Base-by-base conservation (phyloP, 768 basidiomycete genomes). In the Amanita polypyramis region DNA sequence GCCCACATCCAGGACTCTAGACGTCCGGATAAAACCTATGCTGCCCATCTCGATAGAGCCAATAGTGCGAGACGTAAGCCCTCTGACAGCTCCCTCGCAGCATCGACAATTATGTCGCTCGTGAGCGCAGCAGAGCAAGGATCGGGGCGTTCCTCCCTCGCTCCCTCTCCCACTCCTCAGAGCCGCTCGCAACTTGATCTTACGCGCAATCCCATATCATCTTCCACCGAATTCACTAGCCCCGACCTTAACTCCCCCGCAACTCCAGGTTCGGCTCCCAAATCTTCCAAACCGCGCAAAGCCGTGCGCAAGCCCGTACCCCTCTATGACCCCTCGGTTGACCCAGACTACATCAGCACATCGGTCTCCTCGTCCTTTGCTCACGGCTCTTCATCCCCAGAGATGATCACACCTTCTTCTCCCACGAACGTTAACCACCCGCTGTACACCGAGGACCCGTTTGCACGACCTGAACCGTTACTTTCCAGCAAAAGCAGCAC, bases 271-370 rank as follows among this genome's bases (percentile, higher is more conserved):
- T n/a, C 12, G 2, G 27, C 12, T 6, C 27, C 21, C 14, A 43
- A 61, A 55, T 48, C 68, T 52, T 63, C 59, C 50, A 52, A 21
- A 36, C 34, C 52, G 32, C 60, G 67, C 43, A 68, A 66, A 35
- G 61, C 60, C 40, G 62, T 74, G 19, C 65, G 78, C 40, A 80
- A 80, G 56, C 76, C 78, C 10, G 78, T 79, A n/a, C 78, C 78
- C 8, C 65, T 62, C 12, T 80, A 78, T 52, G 64, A 72, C 52
- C 58, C 64, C 20, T 52, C 48, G 25, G 44, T 51, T 30, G 45
- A 54, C 15, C 48, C 47, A 12, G 30, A 25, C 54, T 45, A 50
- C 54, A 0, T 36, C 55, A 11, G 47, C 54, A n/a, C 49, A 58
- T 19, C 27, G 30, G 4, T 52, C 51, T 19, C 54, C 55, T 21